These are phyloP conservation scores for Candida patagonica DNA, from an alignment of 805 yeast species.

Conservation along the genomic window DNA sequence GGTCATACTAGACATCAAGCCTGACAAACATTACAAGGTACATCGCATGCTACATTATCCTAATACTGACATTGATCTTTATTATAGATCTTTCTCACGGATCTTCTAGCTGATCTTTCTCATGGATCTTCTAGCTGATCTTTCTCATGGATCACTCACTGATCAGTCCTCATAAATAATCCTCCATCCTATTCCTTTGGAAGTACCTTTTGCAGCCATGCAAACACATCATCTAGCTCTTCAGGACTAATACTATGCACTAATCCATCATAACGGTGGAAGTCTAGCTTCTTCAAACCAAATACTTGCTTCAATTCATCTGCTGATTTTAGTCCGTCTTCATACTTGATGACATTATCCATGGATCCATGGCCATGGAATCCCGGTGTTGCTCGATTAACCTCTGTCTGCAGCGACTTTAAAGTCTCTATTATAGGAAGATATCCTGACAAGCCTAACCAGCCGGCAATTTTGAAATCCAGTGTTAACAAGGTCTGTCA, in stretches of 20 bases:
- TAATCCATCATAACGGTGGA: constrained; percentile 51
- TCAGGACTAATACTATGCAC: constrained; percentile 60
- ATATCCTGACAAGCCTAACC: constrained; percentile 71
- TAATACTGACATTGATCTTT: no score
- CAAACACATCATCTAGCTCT: constrained; percentile 50
- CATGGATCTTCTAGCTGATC: no score
- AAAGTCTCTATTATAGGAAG: constrained; percentile 28
- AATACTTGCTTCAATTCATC: constrained; percentile 35
- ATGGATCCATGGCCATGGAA: constrained; percentile 83
- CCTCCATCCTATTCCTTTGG: constrained; percentile 13
- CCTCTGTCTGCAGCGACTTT: constrained; percentile 17
- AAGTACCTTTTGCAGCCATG: constrained; percentile 34
- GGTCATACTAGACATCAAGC: no score
- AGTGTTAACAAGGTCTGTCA: constrained; percentile 19
- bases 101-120: no score
- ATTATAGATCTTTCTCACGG: no score
- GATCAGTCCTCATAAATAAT: no score
- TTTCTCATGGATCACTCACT: no score
- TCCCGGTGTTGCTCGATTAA: constrained; percentile 58
- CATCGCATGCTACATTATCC: no score
- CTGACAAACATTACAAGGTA: no score
- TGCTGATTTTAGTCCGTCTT: constrained; percentile 33
- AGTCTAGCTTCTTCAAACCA: constrained; percentile 24
- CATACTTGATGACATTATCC: constrained; percentile 54
- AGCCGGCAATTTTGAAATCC: constrained; percentile 60